Evolutionary conservation across 164 flowering plant genomes (phyloP), one percentile per base, ranked within the genome.

Genomic region (Liquidambar formosana): DNA sequence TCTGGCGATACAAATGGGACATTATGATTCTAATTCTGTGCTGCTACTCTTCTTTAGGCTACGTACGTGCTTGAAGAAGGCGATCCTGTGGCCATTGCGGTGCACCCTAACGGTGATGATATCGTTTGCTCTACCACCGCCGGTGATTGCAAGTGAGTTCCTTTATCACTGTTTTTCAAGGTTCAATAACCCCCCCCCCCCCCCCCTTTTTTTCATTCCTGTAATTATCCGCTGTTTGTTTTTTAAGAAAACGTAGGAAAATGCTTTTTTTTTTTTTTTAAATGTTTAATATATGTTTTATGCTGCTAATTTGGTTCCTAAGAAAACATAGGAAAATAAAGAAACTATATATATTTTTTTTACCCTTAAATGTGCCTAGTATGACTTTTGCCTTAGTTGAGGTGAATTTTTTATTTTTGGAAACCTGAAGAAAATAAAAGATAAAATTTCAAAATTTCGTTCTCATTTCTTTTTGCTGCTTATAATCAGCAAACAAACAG

Each of bases 51-150:
- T 65, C 14, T 62, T 70, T 68, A 94, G 98, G 91, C 77, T 28
- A 79, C 75, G 5, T 77, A 79, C 51, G 87, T 66, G 71, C 58
- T 84, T 48, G 89, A 89, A 62, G 91, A 87, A 33, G 97, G 92
- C 4, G 88, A 83, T 49, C 86, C 86, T 0, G 74, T 89, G 27
- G 66, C 84, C 26, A 77, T 91, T 46, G 88, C 96, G 4, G 97
- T 86, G 63, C 97, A 94, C 70, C 99, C 97, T 0, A 85, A 80
- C 62, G 97, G 99, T 53, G 97, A 95, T 26, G 85, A 86, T 9
- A 54, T 95, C 22, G 85, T 91, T 59, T 91, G 91, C 76, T 91
- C 96, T 54, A 84, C 92, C 28, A 71, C 87, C 51, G 72, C 70
- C 9, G 88, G 85, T 49, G 88, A 81, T 54, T 93, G 97, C 93